Conservation (phyloP, 1,139 yeast species). For the Blastobotrys arbuscula region DNA sequence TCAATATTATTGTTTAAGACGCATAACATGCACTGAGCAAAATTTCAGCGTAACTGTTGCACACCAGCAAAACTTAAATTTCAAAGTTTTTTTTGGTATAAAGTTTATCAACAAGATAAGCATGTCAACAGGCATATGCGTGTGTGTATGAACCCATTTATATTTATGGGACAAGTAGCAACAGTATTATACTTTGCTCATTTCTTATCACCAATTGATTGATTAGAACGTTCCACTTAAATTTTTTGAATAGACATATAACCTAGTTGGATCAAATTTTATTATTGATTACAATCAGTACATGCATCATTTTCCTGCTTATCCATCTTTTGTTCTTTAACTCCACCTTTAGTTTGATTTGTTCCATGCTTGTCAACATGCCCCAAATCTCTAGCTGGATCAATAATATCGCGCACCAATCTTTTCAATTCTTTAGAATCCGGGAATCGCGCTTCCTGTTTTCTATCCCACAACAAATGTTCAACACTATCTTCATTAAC, state of each 20-base stretch:
- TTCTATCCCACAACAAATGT: constrained; percentile 50
- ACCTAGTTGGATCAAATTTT: background rate
- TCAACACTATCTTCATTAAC: constrained; percentile 16
- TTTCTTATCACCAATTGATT: no score
- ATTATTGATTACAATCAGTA: background rate
- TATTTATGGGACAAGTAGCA: constrained; percentile 20
- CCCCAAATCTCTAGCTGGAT: constrained; percentile 43
- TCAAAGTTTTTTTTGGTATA: no score
- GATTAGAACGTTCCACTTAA: no score
- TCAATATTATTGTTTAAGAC: no score
- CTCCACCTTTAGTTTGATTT: background rate
- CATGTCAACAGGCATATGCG: no score
- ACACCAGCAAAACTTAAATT: no score
- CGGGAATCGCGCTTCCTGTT: constrained; percentile 52
- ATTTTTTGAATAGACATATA: no score
- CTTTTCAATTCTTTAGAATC: constrained; percentile 57
- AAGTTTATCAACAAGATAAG: no score
- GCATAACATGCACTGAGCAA: no score
- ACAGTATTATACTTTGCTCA: constrained; percentile 20
- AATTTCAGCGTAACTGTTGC: no score
- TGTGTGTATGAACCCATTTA: no score
- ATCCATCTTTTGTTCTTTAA: background rate
- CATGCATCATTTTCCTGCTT: background rate
- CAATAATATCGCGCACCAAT: constrained; percentile 44
- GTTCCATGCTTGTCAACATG: constrained; percentile 38